Conservation (phyloP, 805 yeast genomes). For the Candida chauliodis region DNA sequence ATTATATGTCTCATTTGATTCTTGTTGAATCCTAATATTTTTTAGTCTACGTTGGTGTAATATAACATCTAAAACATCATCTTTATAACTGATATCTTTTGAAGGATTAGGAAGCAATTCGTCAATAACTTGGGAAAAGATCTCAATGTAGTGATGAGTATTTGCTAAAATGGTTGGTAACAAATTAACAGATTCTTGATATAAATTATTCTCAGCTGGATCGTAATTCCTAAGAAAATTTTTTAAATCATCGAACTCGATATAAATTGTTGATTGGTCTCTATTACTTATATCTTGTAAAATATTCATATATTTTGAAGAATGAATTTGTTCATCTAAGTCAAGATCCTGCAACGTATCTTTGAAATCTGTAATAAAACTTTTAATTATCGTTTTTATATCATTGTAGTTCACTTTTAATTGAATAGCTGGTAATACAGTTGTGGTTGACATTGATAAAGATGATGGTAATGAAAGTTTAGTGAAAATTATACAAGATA, state of each 20-base stretch:
- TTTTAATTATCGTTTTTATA: constrained; percentile 53
- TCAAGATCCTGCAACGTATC: constrained; percentile 19
- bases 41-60: constrained; percentile 84
- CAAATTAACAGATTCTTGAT: constrained; percentile 12
- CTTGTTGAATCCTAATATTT: constrained; percentile 69
- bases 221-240: constrained; percentile 41
- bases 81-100: constrained; percentile 70
- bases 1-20: constrained; percentile 58
- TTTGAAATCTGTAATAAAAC: constrained; percentile 57
- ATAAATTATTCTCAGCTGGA: constrained; percentile 7
- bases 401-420: constrained; percentile 71
- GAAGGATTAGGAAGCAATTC: constrained; percentile 85
- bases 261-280: constrained; percentile 59
- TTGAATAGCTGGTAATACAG: constrained; percentile 59
- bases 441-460: constrained; percentile 17
- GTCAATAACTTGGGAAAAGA: constrained; percentile 75
- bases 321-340: constrained; percentile 15
- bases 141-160: constrained; percentile 73
- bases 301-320: constrained; percentile 68
- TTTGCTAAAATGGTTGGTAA: constrained; percentile 51
- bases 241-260: constrained; percentile 83
- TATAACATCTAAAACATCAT: constrained; percentile 90
- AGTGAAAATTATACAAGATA: not conserved
- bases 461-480: not conserved
- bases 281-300: constrained; percentile 84